These are phyloP conservation scores for Talaromyces ruber DNA, from an alignment of 495 filamentous ascomycete genomes.

Conservation along the genomic window DNA sequence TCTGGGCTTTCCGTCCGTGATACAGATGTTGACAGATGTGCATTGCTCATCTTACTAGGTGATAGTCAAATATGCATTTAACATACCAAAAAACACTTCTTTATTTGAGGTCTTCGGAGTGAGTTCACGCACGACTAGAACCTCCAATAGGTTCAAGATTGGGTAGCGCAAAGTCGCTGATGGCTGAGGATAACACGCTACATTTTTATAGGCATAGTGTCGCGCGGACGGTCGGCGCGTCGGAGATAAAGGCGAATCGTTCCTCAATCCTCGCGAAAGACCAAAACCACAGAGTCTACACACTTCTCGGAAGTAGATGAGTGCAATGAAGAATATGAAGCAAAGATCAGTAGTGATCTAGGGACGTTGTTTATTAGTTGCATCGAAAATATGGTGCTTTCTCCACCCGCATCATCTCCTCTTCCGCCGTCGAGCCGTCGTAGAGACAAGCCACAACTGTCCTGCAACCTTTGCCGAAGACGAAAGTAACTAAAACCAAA, in stretches of 20 bases:
- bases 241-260: background rate
- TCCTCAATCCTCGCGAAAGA: background rate
- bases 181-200: background rate
- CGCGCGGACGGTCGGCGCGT: background rate
- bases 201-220: background rate
- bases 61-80: too few relatives aligned
- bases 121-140: constrained; percentile 39
- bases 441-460: constrained; percentile 12
- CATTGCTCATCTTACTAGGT: too few relatives aligned
- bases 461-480: constrained; percentile 10
- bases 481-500: constrained; percentile 8
- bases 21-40: background rate
- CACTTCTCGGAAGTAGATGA: background rate
- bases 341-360: too few relatives aligned
- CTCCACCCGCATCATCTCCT: background rate
- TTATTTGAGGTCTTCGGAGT: constrained; percentile 19
- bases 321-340: background rate
- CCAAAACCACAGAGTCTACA: too few relatives aligned
- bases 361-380: background rate
- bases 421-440: background rate
- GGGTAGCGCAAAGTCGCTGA: constrained; percentile 22
- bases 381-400: background rate
- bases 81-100: constrained; percentile 42
- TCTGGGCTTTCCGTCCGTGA: constrained; percentile 32
- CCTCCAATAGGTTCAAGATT: constrained; percentile 44